Percentiles rank a stretch among this genome's conserved stretches.
These are phyloP conservation scores for Magnusiomyces paraingens DNA, from an alignment of 1,139 yeast genomes.

Conservation along the genomic window DNA sequence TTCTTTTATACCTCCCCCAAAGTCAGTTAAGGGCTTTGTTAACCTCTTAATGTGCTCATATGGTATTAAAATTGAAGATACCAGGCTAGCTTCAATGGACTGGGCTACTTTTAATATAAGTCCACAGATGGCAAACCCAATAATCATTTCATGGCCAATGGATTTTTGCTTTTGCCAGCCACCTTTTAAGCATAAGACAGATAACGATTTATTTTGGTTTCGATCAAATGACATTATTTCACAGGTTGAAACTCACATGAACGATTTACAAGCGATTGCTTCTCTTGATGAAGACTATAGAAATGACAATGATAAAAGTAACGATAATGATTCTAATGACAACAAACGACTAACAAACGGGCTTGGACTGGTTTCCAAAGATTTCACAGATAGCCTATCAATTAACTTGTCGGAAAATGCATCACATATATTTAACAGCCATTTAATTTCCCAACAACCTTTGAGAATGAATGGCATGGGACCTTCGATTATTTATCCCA, in stretches of 20 bases:
- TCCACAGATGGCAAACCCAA: background rate
- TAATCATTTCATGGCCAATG: constrained; percentile 12
- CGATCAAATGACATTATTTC: constrained; percentile 10
- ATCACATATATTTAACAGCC: background rate
- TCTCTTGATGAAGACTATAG: background rate
- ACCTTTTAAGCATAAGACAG: constrained; percentile 20
- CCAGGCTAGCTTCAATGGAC: constrained; percentile 46
- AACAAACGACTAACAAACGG: background rate
- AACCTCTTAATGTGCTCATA: constrained; percentile 29
- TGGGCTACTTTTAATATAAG: constrained; percentile 47
- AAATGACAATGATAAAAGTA: constrained; percentile 7
- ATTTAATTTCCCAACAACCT: background rate
- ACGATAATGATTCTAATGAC: background rate
- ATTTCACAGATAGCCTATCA: background rate
- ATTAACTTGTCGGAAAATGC: background rate
- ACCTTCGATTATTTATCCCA: constrained; percentile 28
- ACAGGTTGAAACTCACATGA: constrained; percentile 6
- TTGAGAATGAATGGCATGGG: background rate
- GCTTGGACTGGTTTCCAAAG: background rate
- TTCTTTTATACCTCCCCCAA: constrained; percentile 44
- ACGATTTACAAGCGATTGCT: background rate
- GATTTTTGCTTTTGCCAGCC: constrained; percentile 15
- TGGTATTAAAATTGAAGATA: background rate
- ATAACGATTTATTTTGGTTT: constrained; percentile 20
- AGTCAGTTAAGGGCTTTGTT: constrained; percentile 45